phyloP scores from a whole-genome alignment of 2,329 filamentous ascomycete genomes.

The Dendryphion nanum region DNA sequence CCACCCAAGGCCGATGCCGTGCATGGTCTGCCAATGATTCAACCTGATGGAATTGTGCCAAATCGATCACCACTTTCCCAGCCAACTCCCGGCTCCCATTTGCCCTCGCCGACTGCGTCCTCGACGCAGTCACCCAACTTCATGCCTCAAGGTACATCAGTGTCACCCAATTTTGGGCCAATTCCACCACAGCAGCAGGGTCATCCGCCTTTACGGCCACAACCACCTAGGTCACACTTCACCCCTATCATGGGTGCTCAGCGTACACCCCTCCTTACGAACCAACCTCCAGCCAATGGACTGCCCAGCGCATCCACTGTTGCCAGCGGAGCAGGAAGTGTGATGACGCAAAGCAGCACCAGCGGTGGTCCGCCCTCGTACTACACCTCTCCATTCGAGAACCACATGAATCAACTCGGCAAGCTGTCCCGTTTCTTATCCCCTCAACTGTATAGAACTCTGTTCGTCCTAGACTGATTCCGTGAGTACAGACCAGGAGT shows the following conservation, averaged over 20 bases:
- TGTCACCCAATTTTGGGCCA: conserved; percentile 59
- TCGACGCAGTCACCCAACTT: conserved; percentile 61
- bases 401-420: conserved; percentile 94
- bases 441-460: conserved; percentile 53
- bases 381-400: conserved; percentile 87
- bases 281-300: conserved; percentile 35
- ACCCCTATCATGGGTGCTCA: conserved; percentile 43
- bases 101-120: conserved; percentile 61
- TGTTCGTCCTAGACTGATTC: conserved; percentile 68
- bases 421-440: conserved; percentile 62
- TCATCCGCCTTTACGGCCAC: conserved; percentile 47
- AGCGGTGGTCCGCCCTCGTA: conserved; percentile 52
- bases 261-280: conserved; percentile 36
- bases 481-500: conserved; percentile 86
- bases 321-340: conserved; percentile 34
- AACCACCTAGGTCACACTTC: conserved; percentile 50
- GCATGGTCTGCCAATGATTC: conserved; percentile 41
- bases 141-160: conserved; percentile 57
- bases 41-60: conserved; percentile 40
- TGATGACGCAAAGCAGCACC: conserved; percentile 35
- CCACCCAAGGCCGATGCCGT: conserved; percentile 66
- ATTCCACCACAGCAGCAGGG: conserved; percentile 50
- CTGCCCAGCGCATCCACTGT: conserved; percentile 36
- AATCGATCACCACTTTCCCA: conserved; percentile 71
- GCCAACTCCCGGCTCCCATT: conserved; percentile 78